Base-by-base conservation (phyloP, 495 filamentous ascomycete species). In the Bombardia bombarda region DNA sequence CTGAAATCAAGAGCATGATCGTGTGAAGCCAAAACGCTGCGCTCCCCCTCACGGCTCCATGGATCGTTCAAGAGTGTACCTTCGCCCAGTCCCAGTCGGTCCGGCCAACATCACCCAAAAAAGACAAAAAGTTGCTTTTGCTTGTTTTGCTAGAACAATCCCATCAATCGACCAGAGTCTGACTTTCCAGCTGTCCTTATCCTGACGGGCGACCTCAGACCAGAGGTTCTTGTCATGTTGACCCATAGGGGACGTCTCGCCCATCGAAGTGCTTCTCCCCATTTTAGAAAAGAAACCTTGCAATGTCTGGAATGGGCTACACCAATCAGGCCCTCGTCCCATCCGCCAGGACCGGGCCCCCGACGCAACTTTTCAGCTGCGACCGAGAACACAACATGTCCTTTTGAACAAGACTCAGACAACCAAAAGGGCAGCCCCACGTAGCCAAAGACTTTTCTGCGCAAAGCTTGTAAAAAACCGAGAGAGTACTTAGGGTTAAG, bases 401-500 rank as follows among this genome's bases (percentile, higher is more conserved):
- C 43, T 36, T 36, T 34, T 45, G 13, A 26, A 26, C 33, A 44
- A 41, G 45, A 52, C 51, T 38, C 50, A 28, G 48, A 50, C n/a
- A n/a, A n/a, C 50, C 43, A 72, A 69, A 45, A 71, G 71, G 58
- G 60, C 52, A 46, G 50, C 31, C 56, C 41, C n/a, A n/a, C n/a
- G n/a, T n/a, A n/a, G n/a, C n/a, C 51, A 58, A 64, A 61, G 62
- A 64, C 60, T 57, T 47, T 66, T 45, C 45, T 65, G 58, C 61
- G 65, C 63, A 70, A 67, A 51, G 61, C 72, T 72, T 44, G 48
- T n/a, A n/a, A n/a, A 56, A 35, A 72, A 80, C 78, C 78, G 72
- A 73, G 65, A 13, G 53, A 62, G 57, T 58, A 56, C 66, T 79
- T 86, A 86, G 82, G 82, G 82, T 86, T 86, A 86, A 84, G 81